Conservation (phyloP, 2,329 filamentous ascomycete species). For the Zasmidium cellare region DNA sequence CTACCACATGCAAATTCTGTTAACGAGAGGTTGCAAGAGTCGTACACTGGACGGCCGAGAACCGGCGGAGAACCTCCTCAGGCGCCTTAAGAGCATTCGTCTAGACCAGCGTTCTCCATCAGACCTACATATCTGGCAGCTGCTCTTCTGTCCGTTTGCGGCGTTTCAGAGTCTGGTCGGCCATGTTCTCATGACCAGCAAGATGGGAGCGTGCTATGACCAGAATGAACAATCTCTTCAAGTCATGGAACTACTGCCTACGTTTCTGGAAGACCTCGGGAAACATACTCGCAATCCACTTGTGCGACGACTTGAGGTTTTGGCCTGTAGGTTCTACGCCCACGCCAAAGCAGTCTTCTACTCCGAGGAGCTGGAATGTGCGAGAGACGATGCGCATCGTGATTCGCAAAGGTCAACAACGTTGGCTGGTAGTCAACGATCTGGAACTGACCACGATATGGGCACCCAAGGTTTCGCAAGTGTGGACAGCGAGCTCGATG, state of each 20-base stretch:
- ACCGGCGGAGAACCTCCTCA: slow-evolving; percentile 15
- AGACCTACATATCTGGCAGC: slow-evolving; percentile 25
- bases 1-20: slow-evolving; percentile 15
- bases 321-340: background rate
- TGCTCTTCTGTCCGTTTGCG: slow-evolving; percentile 25
- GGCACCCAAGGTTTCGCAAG: no score
- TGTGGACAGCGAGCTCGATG: background rate
- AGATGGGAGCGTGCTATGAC: background rate
- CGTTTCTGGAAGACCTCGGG: background rate
- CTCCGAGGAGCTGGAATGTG: background rate
- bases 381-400: background rate
- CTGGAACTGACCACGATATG: no score
- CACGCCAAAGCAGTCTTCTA: background rate
- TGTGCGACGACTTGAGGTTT: background rate
- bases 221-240: background rate
- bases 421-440: no score
- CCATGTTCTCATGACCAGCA: slow-evolving; percentile 12
- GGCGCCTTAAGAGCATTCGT: slow-evolving; percentile 16
- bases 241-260: background rate
- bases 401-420: no score
- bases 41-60: slow-evolving; percentile 6
- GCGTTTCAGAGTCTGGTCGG: slow-evolving; percentile 25
- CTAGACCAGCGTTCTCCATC: slow-evolving; percentile 17
- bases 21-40: slow-evolving; percentile 11
- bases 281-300: background rate